Evolutionary conservation across 768 basidiomycete genomes (phyloP).

Genomic region (Neoboletus subvelutipes): DNA sequence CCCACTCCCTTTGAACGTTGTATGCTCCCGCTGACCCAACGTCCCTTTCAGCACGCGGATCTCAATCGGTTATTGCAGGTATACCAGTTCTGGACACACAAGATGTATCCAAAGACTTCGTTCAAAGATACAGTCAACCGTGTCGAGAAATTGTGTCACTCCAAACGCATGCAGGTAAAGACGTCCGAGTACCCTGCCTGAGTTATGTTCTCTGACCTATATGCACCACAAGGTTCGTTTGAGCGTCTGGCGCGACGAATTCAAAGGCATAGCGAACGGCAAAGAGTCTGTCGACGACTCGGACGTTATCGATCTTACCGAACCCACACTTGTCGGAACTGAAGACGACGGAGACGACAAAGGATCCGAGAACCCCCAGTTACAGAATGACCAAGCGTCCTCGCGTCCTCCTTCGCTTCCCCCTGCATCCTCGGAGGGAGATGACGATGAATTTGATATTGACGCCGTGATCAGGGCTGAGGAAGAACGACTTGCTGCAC

Average conservation of each 20-base stretch:
- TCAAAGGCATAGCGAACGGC: slow-evolving; percentile 43
- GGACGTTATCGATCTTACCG: slow-evolving; percentile 34
- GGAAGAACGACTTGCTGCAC: slow-evolving; percentile 34
- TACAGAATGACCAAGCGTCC: slow-evolving; percentile 30
- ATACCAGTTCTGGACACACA: slow-evolving; percentile 96
- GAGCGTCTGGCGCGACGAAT: slow-evolving; percentile 78
- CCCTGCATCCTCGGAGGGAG: slow-evolving; percentile 40
- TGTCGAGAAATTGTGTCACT: slow-evolving; percentile 87
- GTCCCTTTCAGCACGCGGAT: slow-evolving; percentile 61
- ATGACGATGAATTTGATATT: slow-evolving; percentile 51
- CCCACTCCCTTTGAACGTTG: background rate
- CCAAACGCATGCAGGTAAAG: slow-evolving; percentile 80
- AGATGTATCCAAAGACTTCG: slow-evolving; percentile 83
- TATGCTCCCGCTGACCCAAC: background rate
- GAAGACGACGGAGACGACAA: slow-evolving; percentile 23
- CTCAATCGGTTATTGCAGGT: slow-evolving; percentile 75
- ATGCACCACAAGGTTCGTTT: slow-evolving; percentile 54
- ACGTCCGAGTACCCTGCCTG: background rate
- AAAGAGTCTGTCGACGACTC: slow-evolving; percentile 19
- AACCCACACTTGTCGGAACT: slow-evolving; percentile 26
- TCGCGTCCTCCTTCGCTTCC: slow-evolving; percentile 41
- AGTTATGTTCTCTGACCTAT: slow-evolving; percentile 3
- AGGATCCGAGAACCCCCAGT: slow-evolving; percentile 5
- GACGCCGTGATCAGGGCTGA: slow-evolving; percentile 51
- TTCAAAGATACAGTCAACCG: slow-evolving; percentile 84